Evolutionary conservation across 2,329 filamentous ascomycete genomes (phyloP), one percentile per base, ranked within the genome.

Genomic region (Cryoendolithus antarcticus): DNA sequence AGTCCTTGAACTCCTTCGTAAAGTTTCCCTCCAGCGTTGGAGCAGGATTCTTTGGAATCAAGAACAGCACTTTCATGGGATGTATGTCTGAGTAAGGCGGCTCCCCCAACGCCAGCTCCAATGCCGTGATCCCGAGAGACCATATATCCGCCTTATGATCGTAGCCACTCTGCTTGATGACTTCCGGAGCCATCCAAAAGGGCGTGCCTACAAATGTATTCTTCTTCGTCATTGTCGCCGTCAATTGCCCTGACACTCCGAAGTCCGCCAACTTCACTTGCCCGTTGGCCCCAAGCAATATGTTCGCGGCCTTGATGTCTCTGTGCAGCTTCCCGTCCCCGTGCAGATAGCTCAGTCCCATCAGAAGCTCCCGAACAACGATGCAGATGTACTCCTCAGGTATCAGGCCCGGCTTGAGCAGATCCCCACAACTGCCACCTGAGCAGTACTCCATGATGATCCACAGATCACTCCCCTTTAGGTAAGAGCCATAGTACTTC

Each of bases 381-480:
- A 98, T 95, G 53, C 86, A 86, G 54, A 98, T 96, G 61, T 96
- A 95, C 51, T 94, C 86, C 64, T 98, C 91, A 12, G 80, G 77
- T 44, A 98, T 89, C 31, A 80, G 65, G 15, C 91, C 91, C 0
- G 91, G 86, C 65, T 93, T 93, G 81, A 98, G 83, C 45, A 98
- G 67, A 59, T 96, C 91, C 35, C 85, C 86, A 57, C 91, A 96
- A 63, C 89, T 96, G 4, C 91, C 91, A 13, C 91, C 91, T 1
- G 89, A 88, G 63, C 91, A 98, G 56, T 91, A 98, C 62, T 96
- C 91, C 91, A 98, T 98, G 60, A 96, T 86, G 52, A 98, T 98
- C 91, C 91, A 98, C 54, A 98, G 67, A 65, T 96, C 85, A 2
- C 88, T 91, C 15, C 89, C 91, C 57, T 94, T 94, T 51, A 94